These are phyloP conservation scores for Cladosporium halotolerans DNA, from an alignment of 2,329 filamentous ascomycete genomes.

Conservation along the genomic window DNA sequence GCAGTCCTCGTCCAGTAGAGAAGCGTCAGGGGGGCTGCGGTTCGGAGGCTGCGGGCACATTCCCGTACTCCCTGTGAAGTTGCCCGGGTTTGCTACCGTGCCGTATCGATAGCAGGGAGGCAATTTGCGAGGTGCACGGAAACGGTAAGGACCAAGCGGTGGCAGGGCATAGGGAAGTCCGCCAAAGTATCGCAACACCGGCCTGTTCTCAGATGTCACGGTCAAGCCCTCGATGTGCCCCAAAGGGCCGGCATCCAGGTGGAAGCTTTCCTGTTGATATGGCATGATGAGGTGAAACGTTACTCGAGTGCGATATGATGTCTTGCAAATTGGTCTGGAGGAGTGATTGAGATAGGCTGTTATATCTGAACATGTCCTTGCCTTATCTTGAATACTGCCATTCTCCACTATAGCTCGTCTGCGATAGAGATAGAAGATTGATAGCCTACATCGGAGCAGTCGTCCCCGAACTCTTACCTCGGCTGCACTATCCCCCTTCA, in stretches of 20 bases:
- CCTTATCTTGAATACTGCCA: too few relatives aligned
- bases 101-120: constrained; percentile 47
- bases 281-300: background rate
- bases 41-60: constrained; percentile 47
- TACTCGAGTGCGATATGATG: too few relatives aligned
- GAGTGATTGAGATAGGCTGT: too few relatives aligned
- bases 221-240: constrained; percentile 48
- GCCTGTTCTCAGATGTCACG: constrained; percentile 26
- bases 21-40: constrained; percentile 18
- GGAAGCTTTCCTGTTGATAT: constrained; percentile 24
- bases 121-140: constrained; percentile 44
- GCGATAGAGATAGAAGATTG: too few relatives aligned
- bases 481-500: too few relatives aligned
- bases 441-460: too few relatives aligned
- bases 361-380: too few relatives aligned
- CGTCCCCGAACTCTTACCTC: too few relatives aligned
- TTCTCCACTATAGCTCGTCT: too few relatives aligned
- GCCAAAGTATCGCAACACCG: constrained; percentile 48
- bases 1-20: constrained; percentile 47
- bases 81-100: constrained; percentile 41
- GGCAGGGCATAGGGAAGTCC: constrained; percentile 52
- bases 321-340: too few relatives aligned
- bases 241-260: constrained; percentile 35
- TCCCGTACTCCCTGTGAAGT: constrained; percentile 36
- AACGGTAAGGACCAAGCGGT: constrained; percentile 42